phyloP scores from a whole-genome alignment of 192 early-diverging fungal genomes.

The Mycoemilia scoparia region DNA sequence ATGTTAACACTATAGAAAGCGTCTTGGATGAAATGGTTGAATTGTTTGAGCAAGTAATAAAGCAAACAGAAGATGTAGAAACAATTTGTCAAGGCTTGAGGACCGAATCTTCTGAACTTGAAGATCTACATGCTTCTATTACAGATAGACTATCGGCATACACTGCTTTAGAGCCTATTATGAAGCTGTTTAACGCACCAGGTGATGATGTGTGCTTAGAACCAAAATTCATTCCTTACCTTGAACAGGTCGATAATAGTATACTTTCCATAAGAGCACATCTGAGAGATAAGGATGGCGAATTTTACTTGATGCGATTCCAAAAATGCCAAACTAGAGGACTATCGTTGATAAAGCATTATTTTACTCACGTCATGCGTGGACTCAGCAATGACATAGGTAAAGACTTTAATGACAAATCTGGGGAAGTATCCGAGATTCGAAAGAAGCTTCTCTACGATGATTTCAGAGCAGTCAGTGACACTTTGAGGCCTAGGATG shows the following conservation, averaged over 20 bases:
- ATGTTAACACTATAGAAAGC: slow-evolving; percentile 33
- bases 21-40: slow-evolving; percentile 44
- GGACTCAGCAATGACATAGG: slow-evolving; percentile 38
- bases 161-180: slow-evolving; percentile 65
- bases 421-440: background rate
- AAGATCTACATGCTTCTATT: slow-evolving; percentile 32
- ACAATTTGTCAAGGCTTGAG: slow-evolving; percentile 63
- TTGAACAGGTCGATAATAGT: slow-evolving; percentile 58
- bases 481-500: slow-evolving; percentile 40
- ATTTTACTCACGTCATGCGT: slow-evolving; percentile 54
- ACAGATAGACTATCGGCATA: slow-evolving; percentile 51
- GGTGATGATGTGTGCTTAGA: slow-evolving; percentile 71
- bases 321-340: slow-evolving; percentile 87
- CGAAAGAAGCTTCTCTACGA: slow-evolving; percentile 36
- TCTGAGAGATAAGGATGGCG: slow-evolving; percentile 62
- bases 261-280: slow-evolving; percentile 34
- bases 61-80: slow-evolving; percentile 57
- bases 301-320: slow-evolving; percentile 85
- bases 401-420: slow-evolving; percentile 30
- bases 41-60: slow-evolving; percentile 63
- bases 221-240: slow-evolving; percentile 57
- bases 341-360: slow-evolving; percentile 84
- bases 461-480: slow-evolving; percentile 56
- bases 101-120: slow-evolving; percentile 17
- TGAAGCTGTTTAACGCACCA: slow-evolving; percentile 58